These are phyloP conservation scores for Phytopythium kandeliae DNA, from an alignment of 352 stramenopile species.

Conservation along the genomic window DNA sequence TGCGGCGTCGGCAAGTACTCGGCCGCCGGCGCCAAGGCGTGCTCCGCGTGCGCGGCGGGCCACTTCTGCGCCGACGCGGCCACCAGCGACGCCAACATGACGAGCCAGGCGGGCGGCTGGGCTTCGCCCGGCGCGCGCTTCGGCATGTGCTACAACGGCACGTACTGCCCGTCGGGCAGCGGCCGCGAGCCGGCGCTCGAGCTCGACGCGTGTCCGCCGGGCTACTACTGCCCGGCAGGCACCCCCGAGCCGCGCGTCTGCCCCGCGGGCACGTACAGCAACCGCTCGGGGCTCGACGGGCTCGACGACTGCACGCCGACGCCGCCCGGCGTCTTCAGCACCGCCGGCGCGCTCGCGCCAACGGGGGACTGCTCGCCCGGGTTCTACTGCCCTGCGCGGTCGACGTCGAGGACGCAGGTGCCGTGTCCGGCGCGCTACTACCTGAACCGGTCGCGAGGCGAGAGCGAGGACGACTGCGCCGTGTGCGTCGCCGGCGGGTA, in stretches of 20 bases:
- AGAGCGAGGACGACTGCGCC: constrained; percentile 66
- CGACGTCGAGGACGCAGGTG: constrained; percentile 60
- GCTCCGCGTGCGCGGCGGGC: constrained; percentile 52
- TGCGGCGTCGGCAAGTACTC: constrained; percentile 75
- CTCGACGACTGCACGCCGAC: constrained; percentile 72
- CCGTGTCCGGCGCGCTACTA: constrained; percentile 78
- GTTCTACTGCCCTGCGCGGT: constrained; percentile 80
- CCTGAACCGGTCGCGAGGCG: constrained; percentile 47
- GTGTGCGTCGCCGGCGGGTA: constrained; percentile 67
- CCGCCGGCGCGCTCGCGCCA: constrained; percentile 50
- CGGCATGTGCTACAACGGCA: constrained; percentile 85
- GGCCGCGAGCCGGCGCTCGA: constrained; percentile 66
- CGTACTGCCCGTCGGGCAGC: constrained; percentile 69
- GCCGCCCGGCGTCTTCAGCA: constrained; percentile 60
- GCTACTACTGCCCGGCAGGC: constrained; percentile 74
- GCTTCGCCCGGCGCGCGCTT: constrained; percentile 42
- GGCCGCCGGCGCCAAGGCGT: constrained; percentile 40
- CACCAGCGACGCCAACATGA: constrained; percentile 68
- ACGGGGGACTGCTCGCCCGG: constrained; percentile 61
- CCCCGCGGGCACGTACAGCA: constrained; percentile 81
- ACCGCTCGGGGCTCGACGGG: constrained; percentile 66
- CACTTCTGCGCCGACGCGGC: constrained; percentile 76
- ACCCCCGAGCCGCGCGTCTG: constrained; percentile 68
- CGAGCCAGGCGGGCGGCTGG: constrained; percentile 47
- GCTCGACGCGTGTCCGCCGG: constrained; percentile 69